These are phyloP conservation scores for Xanthoconium separans DNA, from an alignment of 1,284 basidiomycete species.

Conservation along the genomic window DNA sequence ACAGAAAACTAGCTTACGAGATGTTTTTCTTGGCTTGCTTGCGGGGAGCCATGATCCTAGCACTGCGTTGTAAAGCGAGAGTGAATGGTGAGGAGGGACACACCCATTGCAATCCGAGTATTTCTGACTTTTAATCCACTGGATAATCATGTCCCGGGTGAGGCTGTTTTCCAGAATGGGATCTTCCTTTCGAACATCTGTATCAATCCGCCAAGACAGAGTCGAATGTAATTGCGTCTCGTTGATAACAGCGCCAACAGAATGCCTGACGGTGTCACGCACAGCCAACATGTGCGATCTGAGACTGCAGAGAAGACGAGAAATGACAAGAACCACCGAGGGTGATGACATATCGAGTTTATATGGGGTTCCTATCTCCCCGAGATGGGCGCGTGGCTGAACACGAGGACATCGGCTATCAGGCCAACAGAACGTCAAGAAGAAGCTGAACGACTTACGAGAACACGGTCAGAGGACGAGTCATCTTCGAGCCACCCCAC, in stretches of 20 bases:
- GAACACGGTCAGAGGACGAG: not conserved
- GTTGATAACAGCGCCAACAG: not conserved
- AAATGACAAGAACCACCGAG: not conserved
- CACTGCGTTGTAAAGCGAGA: too few species aligned
- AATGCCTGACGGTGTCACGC: not conserved
- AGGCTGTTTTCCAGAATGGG: not conserved
- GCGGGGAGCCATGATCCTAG: too few species aligned
- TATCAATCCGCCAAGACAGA: conserved; percentile 8
- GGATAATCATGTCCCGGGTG: not conserved
- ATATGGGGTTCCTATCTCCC: not conserved
- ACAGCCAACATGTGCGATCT: not conserved
- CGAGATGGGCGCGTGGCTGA: conserved; percentile 5
- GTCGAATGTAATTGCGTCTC: not conserved
- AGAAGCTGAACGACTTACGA: not conserved
- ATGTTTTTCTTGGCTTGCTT: too few species aligned
- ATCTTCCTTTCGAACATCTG: not conserved
- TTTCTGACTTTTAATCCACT: not conserved
- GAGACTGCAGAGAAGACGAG: not conserved
- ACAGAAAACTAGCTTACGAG: too few species aligned
- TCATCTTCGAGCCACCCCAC: not conserved
- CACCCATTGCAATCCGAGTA: not conserved
- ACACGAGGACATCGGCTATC: not conserved
- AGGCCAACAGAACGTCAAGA: not conserved
- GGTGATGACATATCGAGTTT: conserved; percentile 2
- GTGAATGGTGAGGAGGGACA: too few species aligned